Conservation (phyloP, 73 alveolate species). For the Paramecium pentaurelia region DNA sequence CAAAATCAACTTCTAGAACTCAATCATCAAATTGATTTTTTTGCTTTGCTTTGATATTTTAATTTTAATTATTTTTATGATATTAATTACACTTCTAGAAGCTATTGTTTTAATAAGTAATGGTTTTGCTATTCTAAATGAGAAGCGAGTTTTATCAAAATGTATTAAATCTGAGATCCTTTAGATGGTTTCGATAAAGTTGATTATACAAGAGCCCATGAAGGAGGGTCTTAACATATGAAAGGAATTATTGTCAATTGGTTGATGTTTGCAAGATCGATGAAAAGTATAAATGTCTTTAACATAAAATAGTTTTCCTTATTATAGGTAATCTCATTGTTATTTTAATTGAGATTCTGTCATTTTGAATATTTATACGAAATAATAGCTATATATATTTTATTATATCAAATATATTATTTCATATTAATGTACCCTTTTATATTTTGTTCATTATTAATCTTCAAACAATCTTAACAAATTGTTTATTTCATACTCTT, state of each 20-base stretch:
- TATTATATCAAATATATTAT: not conserved
- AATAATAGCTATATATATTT: not conserved
- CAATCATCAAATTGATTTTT: no score
- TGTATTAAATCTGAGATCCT: not conserved
- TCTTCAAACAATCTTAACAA: not conserved
- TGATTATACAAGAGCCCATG: not conserved
- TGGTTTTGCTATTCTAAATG: constrained; percentile 33
- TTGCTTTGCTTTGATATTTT: not conserved
- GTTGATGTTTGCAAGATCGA: constrained; percentile 49
- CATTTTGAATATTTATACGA: not conserved
- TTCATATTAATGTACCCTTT: not conserved
- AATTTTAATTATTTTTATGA: not conserved
- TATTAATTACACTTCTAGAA: not conserved
- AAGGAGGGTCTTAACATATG: not conserved
- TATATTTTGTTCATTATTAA: not conserved
- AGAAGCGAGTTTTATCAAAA: constrained; percentile 19
- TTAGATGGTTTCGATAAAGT: constrained; percentile 37
- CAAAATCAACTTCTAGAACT: no score
- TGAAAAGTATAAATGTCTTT: not conserved
- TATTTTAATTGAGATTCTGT: not conserved
- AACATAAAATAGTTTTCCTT: not conserved
- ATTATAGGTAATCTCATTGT: not conserved
- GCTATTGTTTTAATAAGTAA: not conserved
- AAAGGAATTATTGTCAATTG: constrained; percentile 7
- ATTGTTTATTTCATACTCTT: not conserved